A percentile compares a stretch with the other conserved stretches of the same genome.
Conservation (phyloP, 768 basidiomycete genomes). For the Mrakia blollopis region DNA sequence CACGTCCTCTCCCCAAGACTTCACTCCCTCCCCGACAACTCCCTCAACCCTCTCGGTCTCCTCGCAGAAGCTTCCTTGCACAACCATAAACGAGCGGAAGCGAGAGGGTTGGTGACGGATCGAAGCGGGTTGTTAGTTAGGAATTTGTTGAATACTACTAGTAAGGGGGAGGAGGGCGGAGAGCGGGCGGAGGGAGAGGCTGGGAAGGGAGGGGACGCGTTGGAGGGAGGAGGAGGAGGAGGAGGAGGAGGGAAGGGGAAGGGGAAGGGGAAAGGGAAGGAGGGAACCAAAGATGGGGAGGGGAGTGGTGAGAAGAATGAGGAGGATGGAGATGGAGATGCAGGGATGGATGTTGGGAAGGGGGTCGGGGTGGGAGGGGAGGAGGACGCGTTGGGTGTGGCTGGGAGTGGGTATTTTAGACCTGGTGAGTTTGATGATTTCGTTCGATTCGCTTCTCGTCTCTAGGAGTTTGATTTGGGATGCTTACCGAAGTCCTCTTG, state of each 20-base stretch:
- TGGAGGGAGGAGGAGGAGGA: background rate
- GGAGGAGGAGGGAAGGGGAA: background rate
- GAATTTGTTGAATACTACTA: conserved; percentile 23
- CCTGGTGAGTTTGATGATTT: conserved; percentile 55
- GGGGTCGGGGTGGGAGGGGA: conserved; percentile 17
- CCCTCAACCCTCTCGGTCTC: conserved; percentile 84
- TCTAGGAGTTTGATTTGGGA: no score
- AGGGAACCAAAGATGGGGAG: conserved; percentile 9
- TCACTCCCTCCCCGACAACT: conserved; percentile 85
- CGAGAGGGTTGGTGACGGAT: conserved; percentile 18
- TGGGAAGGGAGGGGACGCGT: background rate
- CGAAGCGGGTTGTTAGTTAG: conserved; percentile 3
- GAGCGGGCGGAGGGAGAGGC: background rate
- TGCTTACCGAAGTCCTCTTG: no score
- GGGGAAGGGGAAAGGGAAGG: conserved; percentile 5
- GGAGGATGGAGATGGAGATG: conserved; percentile 7
- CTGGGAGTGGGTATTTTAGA: conserved; percentile 84
- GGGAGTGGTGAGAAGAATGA: conserved; percentile 46
- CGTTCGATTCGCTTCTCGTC: background rate
- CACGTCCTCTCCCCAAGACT: conserved; percentile 71
- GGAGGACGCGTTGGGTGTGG: conserved; percentile 58
- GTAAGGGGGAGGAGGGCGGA: background rate
- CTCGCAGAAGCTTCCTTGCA: conserved; percentile 75
- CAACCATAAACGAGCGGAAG: conserved; percentile 35
- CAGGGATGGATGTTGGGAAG: conserved; percentile 5